phyloP scores from a whole-genome alignment of 768 basidiomycete species.

The Tephrocybe sp. region DNA sequence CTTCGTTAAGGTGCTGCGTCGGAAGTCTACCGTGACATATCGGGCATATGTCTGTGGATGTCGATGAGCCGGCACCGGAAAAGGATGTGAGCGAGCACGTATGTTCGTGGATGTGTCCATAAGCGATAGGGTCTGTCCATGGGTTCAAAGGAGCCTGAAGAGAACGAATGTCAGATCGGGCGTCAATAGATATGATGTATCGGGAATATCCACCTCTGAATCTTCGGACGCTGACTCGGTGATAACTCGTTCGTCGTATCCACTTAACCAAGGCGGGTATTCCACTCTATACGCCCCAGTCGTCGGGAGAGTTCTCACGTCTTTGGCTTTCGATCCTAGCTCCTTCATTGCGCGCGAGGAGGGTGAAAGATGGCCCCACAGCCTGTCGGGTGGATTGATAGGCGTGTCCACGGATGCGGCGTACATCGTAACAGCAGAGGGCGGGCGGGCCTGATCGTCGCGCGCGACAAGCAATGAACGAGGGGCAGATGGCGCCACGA shows the following conservation, averaged over 20 bases:
- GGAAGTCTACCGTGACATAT: no score
- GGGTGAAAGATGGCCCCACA: not conserved
- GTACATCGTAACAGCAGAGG: not conserved
- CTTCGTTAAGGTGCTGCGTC: no score
- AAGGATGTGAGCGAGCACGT: no score
- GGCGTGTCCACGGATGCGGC: not conserved
- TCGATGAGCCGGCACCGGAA: no score
- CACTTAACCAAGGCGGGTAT: not conserved
- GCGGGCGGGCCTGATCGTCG: slow-evolving; percentile 3
- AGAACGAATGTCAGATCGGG: not conserved
- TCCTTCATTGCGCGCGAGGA: not conserved
- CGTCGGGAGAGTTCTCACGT: not conserved
- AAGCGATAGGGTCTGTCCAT: not conserved
- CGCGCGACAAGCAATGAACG: not conserved
- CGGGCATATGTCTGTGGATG: no score
- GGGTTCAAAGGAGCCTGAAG: not conserved
- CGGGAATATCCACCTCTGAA: not conserved
- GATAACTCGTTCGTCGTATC: not conserved
- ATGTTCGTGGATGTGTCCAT: no score
- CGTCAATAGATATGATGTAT: not conserved
- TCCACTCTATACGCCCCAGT: not conserved
- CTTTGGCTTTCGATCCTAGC: slow-evolving; percentile 4
- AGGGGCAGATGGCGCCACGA: not conserved
- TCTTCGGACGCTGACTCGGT: not conserved
- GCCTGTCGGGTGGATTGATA: not conserved